phyloP scores from a whole-genome alignment of 2,329 filamentous ascomycete species.

The Aspergillus phoenicis region DNA sequence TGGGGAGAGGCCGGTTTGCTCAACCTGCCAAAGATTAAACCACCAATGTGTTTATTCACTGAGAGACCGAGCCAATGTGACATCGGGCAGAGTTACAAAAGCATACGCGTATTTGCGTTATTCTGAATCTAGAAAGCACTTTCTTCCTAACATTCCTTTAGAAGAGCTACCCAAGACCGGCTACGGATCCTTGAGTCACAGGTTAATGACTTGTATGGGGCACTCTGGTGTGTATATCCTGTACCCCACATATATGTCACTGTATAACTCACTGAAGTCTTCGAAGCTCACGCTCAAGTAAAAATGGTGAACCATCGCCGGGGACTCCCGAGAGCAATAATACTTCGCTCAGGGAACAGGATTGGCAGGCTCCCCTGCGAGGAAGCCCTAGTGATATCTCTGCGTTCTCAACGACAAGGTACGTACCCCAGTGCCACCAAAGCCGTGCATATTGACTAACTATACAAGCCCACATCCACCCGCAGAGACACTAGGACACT shows the following conservation, averaged over 20 bases:
- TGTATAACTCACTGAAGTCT: background rate
- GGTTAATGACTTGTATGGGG: background rate
- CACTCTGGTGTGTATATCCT: background rate
- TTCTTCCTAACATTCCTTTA: background rate
- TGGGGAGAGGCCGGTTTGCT: slow-evolving; percentile 12
- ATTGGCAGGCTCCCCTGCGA: background rate
- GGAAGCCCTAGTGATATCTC: background rate
- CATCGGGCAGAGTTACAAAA: background rate
- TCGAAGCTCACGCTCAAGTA: background rate
- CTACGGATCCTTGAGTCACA: slow-evolving; percentile 1
- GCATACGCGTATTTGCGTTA: background rate
- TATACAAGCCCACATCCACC: background rate
- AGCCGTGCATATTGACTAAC: background rate
- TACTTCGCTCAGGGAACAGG: background rate
- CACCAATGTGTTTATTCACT: slow-evolving; percentile 7
- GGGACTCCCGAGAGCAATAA: background rate
- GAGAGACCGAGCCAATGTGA: background rate
- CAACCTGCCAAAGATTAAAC: slow-evolving; percentile 12
- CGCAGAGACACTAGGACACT: background rate
- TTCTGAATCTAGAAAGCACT: background rate
- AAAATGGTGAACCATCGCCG: background rate
- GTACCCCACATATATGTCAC: background rate
- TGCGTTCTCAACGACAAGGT: background rate
- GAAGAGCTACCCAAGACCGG: slow-evolving; percentile 1
- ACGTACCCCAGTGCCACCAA: background rate